phyloP scores from a whole-genome alignment of 176 grass and related monocot genomes.

The Elaeis guineensis region DNA sequence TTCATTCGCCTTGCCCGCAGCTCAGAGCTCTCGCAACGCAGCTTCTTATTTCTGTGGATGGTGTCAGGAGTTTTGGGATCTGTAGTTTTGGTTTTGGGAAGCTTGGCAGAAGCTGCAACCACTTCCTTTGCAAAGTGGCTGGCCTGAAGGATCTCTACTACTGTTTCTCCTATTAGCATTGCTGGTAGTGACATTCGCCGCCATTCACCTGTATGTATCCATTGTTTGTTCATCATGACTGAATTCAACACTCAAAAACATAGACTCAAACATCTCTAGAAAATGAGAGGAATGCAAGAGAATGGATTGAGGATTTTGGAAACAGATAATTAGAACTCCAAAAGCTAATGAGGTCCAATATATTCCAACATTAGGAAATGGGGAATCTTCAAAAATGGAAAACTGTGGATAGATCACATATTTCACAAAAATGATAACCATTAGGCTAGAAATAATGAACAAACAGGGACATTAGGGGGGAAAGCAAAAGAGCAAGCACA shows the following conservation, averaged over 20 bases:
- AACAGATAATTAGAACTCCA: too few species aligned
- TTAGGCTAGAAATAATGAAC: too few species aligned
- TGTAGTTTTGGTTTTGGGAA: neutral
- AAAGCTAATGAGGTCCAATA: too few species aligned
- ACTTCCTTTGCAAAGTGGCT: slow-evolving; percentile 60
- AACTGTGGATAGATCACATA: too few species aligned
- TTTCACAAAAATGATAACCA: too few species aligned
- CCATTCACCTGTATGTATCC: slow-evolving; percentile 41
- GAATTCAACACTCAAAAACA: neutral
- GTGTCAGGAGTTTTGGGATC: slow-evolving; percentile 50
- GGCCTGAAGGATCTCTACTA: slow-evolving; percentile 70
- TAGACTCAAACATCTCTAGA: neutral
- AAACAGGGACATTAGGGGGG: too few species aligned
- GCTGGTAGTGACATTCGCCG: slow-evolving; percentile 62
- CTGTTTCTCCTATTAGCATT: slow-evolving; percentile 72
- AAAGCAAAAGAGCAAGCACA: neutral
- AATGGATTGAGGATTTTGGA: too few species aligned
- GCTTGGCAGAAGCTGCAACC: slow-evolving; percentile 17
- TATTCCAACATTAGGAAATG: too few species aligned
- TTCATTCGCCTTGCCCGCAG: slow-evolving; percentile 44
- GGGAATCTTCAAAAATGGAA: too few species aligned
- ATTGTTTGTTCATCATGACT: neutral
- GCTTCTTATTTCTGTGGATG: slow-evolving; percentile 19
- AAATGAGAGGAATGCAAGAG: too few species aligned
- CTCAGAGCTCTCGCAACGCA: slow-evolving; percentile 21